These are phyloP conservation scores for Penicillium hordei DNA, from an alignment of 2,329 filamentous ascomycete genomes.

Conservation along the genomic window DNA sequence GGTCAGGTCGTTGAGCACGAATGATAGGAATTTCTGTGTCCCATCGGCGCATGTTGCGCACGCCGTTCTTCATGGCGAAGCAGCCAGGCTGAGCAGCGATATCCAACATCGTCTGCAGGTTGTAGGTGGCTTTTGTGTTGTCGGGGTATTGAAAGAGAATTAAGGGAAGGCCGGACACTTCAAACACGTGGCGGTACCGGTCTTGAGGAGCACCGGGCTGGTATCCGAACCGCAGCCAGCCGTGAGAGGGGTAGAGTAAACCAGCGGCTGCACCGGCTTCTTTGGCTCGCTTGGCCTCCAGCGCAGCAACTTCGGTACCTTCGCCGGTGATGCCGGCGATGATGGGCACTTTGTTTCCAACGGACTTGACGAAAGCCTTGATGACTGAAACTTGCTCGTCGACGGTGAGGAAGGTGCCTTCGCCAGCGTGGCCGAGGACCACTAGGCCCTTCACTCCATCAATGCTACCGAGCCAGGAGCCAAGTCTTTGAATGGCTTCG, in stretches of 20 bases:
- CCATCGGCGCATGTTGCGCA: slow-evolving; percentile 59
- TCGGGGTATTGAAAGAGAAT: slow-evolving; percentile 58
- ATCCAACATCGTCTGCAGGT: slow-evolving; percentile 53
- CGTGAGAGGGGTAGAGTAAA: slow-evolving; percentile 54
- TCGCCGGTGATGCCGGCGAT: slow-evolving; percentile 56
- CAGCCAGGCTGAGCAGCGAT: slow-evolving; percentile 54
- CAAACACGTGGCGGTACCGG: slow-evolving; percentile 53
- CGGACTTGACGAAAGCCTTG: slow-evolving; percentile 54
- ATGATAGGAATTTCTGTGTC: slow-evolving; percentile 57
- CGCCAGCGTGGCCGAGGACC: slow-evolving; percentile 56
- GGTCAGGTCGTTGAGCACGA: slow-evolving; percentile 49
- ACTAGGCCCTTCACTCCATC: slow-evolving; percentile 54
- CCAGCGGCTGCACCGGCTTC: slow-evolving; percentile 54
- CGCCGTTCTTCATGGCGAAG: slow-evolving; percentile 59
- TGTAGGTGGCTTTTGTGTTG: slow-evolving; percentile 55
- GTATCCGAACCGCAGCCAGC: slow-evolving; percentile 58
- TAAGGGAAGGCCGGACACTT: slow-evolving; percentile 51
- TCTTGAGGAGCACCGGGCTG: slow-evolving; percentile 55
- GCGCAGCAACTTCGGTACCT: slow-evolving; percentile 54
- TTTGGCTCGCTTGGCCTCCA: slow-evolving; percentile 53
- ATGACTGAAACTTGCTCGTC: slow-evolving; percentile 53
- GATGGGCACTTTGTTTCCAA: slow-evolving; percentile 52
- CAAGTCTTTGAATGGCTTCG: slow-evolving; percentile 54
- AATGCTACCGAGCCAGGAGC: slow-evolving; percentile 55
- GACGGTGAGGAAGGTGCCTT: slow-evolving; percentile 55